These are phyloP conservation scores for Zelonia costaricensis DNA, from an alignment of 208 protist species.

Conservation along the genomic window DNA sequence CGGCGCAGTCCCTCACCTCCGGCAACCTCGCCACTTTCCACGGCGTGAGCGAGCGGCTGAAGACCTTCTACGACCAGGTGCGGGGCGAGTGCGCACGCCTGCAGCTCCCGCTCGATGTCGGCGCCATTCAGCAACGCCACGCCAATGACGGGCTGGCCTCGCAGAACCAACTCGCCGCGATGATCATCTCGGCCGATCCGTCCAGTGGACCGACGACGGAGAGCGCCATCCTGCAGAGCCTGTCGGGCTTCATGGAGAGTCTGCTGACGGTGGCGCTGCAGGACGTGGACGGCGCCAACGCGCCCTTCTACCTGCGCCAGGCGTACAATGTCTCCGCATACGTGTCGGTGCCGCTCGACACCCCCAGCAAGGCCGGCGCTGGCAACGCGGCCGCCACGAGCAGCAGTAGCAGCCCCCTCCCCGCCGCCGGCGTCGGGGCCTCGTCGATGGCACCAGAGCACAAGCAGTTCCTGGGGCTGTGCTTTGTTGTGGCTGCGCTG, in stretches of 20 bases:
- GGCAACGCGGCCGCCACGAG: no score
- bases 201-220: conserved; percentile 48
- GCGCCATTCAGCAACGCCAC: conserved; percentile 79
- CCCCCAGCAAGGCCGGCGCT: conserved; percentile 4
- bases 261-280: conserved; percentile 70
- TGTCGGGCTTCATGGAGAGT: conserved; percentile 78
- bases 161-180: conserved; percentile 84
- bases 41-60: conserved; percentile 57
- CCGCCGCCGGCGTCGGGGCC: conserved; percentile 2
- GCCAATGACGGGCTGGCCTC: conserved; percentile 81
- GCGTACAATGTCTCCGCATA: conserved; percentile 75
- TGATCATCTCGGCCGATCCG: conserved; percentile 65
- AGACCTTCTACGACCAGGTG: conserved; percentile 71
- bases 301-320: conserved; percentile 82
- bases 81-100: conserved; percentile 53
- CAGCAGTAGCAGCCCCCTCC: conserved; percentile 2
- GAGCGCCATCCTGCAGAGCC: conserved; percentile 60
- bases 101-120: conserved; percentile 72
- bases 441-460: conserved; percentile 40
- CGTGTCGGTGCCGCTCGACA: conserved; percentile 64
- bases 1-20: conserved; percentile 41
- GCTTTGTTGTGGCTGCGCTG: conserved; percentile 63
- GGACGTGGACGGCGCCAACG: conserved; percentile 74
- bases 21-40: conserved; percentile 41
- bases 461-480: conserved; percentile 64